Conservation (phyloP, 352 stramenopile species). For the Pythium guiyangense region DNA sequence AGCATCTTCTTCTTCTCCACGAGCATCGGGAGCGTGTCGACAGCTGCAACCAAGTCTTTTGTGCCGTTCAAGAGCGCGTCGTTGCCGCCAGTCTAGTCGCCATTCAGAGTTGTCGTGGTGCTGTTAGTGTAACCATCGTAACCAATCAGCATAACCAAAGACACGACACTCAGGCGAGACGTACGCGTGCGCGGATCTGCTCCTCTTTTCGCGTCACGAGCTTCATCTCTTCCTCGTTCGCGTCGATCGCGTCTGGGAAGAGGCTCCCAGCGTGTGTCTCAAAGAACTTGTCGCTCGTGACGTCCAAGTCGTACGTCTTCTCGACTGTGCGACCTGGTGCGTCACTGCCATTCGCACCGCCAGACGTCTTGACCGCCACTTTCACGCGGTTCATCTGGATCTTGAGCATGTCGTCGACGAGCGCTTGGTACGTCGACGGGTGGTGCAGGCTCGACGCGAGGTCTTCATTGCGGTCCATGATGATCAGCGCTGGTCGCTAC, state of each 20-base stretch:
- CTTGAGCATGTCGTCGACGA: constrained; percentile 96
- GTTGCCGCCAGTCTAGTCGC: constrained; percentile 53
- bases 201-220: constrained; percentile 83
- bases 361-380: constrained; percentile 72
- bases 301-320: constrained; percentile 77
- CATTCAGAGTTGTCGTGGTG: too few species aligned
- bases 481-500: constrained; percentile 93
- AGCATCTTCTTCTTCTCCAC: constrained; percentile 89
- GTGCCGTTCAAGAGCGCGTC: constrained; percentile 70
- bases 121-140: too few species aligned
- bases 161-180: constrained; percentile 2
- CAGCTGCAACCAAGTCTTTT: constrained; percentile 76
- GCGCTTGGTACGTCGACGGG: constrained; percentile 90
- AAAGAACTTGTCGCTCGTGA: constrained; percentile 82
- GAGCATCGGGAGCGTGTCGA: constrained; percentile 75
- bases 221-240: constrained; percentile 88
- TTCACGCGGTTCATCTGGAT: constrained; percentile 96
- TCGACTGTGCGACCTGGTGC: constrained; percentile 33
- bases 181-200: constrained; percentile 56
- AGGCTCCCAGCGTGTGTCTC: constrained; percentile 63
- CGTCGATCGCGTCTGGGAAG: constrained; percentile 81
- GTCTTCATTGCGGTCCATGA: constrained; percentile 97
- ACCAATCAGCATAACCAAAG: background rate
- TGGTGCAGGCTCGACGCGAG: constrained; percentile 94
- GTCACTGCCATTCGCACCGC: constrained; percentile 2